These are phyloP conservation scores for Penicillium riverlandense DNA, from an alignment of 495 filamentous ascomycete species.

Conservation along the genomic window DNA sequence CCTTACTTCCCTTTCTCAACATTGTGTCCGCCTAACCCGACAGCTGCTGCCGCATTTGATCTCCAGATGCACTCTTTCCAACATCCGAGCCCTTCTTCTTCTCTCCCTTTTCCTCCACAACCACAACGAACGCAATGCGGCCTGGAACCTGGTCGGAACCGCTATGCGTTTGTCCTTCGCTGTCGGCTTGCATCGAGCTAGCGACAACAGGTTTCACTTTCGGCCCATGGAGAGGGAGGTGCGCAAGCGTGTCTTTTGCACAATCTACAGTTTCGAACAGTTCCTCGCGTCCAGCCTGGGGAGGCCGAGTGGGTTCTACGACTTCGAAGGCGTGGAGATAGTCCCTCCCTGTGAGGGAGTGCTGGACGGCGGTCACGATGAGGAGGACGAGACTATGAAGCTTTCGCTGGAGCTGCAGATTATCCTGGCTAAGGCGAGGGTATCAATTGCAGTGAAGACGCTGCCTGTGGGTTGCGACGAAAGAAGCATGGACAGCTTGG, in stretches of 20 bases:
- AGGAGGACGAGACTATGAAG: conserved; percentile 1
- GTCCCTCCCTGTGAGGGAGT: neutral
- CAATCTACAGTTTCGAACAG: conserved; percentile 38
- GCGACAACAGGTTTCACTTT: conserved; percentile 27
- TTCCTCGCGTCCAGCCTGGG: conserved; percentile 37
- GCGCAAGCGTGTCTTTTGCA: conserved; percentile 43
- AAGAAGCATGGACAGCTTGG: neutral
- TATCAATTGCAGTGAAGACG: conserved; percentile 1
- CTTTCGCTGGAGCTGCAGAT: conserved; percentile 1
- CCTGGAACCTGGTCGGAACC: conserved; percentile 37
- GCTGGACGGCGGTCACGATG: neutral
- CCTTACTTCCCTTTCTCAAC: conserved; percentile 28
- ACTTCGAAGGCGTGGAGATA: conserved; percentile 17
- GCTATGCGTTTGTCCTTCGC: conserved; percentile 37
- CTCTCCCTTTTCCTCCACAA: conserved; percentile 41
- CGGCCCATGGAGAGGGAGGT: conserved; percentile 30
- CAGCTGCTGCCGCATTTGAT: conserved; percentile 6
- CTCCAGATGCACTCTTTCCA: conserved; percentile 30
- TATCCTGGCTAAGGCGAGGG: conserved; percentile 1
- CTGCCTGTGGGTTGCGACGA: neutral
- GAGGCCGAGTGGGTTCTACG: conserved; percentile 40
- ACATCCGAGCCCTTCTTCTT: conserved; percentile 40
- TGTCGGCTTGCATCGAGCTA: conserved; percentile 37
- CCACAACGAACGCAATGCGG: conserved; percentile 26
- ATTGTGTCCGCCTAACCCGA: conserved; percentile 24